Percentiles rank a stretch among this genome's conserved stretches.
phyloP scores from a whole-genome alignment of 495 filamentous ascomycete species.

The Lasiosphaeria ovina region DNA sequence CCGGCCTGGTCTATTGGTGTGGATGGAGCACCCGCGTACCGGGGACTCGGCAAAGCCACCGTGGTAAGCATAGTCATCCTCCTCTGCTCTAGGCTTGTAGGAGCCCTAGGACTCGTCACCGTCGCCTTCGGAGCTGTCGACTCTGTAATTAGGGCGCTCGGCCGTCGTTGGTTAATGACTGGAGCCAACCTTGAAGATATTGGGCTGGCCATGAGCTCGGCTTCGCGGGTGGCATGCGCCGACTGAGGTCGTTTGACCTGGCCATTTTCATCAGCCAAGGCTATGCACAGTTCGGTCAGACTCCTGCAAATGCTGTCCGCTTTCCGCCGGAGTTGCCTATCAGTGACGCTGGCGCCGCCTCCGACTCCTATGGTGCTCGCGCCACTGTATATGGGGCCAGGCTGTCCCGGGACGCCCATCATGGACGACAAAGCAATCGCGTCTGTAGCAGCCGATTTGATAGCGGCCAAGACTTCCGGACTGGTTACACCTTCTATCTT shows the following conservation, averaged over 20 bases:
- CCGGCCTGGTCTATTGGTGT: conserved; percentile 29
- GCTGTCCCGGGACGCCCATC: conserved; percentile 63
- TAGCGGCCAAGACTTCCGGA: conserved; percentile 70
- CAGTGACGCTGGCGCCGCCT: conserved; percentile 58
- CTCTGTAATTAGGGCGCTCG: conserved; percentile 33
- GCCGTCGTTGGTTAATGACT: conserved; percentile 33
- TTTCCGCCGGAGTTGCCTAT: conserved; percentile 82
- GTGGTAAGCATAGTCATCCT: conserved; percentile 59
- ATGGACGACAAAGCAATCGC: conserved; percentile 72
- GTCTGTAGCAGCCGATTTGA: conserved; percentile 80
- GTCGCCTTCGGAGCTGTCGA: conserved; percentile 29
- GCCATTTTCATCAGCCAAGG: conserved; percentile 61
- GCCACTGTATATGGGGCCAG: conserved; percentile 58
- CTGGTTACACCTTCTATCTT: conserved; percentile 69
- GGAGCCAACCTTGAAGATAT: conserved; percentile 34
- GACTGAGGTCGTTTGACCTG: conserved; percentile 35
- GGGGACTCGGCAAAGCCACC: conserved; percentile 40
- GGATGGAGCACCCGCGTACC: conserved; percentile 33
- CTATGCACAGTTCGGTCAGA: conserved; percentile 87
- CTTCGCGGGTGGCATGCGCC: conserved; percentile 28
- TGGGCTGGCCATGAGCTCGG: conserved; percentile 32
- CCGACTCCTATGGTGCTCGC: conserved; percentile 65
- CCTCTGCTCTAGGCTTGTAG: conserved; percentile 71
- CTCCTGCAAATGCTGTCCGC: conserved; percentile 90
- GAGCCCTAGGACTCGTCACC: conserved; percentile 57